Percentiles rank a stretch among this genome's conserved stretches.
Evolutionary conservation across 2,329 filamentous ascomycete species (phyloP).

Genomic region (Triangularia verruculosa): DNA sequence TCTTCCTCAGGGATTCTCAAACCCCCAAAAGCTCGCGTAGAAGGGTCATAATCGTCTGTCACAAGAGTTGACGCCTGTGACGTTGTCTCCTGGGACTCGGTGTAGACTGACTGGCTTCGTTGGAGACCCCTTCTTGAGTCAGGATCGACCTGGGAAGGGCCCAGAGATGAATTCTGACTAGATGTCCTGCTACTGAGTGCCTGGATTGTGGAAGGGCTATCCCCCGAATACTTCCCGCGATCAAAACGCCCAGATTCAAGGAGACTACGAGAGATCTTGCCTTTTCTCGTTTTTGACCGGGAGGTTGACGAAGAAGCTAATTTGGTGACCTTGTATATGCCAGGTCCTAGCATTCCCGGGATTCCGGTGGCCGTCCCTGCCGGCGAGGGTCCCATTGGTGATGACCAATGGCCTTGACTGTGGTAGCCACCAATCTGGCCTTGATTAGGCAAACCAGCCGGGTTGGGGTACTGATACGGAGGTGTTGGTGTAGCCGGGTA

Average conservation of each 20-base stretch:
- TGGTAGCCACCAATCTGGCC: background rate
- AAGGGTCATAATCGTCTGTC: background rate
- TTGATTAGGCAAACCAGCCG: background rate
- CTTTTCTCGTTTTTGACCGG: conserved; percentile 13
- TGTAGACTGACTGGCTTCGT: background rate
- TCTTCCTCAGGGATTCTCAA: background rate
- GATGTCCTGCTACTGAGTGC: background rate
- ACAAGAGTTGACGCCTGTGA: background rate
- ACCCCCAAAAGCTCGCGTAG: background rate
- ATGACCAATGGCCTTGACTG: conserved; percentile 9
- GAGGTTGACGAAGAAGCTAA: conserved; percentile 14
- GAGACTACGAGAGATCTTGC: background rate
- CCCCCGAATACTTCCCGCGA: background rate
- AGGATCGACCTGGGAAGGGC: background rate
- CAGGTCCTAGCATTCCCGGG: conserved; percentile 22
- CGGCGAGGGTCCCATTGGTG: conserved; percentile 11
- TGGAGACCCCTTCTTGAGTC: background rate
- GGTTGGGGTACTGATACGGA: conserved; percentile 10
- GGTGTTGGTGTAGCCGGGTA: background rate
- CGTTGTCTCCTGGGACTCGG: background rate
- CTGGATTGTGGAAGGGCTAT: background rate
- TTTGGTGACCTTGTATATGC: conserved; percentile 28
- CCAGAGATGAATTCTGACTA: background rate
- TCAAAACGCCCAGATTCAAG: background rate
- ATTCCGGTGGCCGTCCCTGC: conserved; percentile 22